Evolutionary conservation across 1,284 basidiomycete genomes (phyloP).

Genomic region (Crocinoboletus sp.): DNA sequence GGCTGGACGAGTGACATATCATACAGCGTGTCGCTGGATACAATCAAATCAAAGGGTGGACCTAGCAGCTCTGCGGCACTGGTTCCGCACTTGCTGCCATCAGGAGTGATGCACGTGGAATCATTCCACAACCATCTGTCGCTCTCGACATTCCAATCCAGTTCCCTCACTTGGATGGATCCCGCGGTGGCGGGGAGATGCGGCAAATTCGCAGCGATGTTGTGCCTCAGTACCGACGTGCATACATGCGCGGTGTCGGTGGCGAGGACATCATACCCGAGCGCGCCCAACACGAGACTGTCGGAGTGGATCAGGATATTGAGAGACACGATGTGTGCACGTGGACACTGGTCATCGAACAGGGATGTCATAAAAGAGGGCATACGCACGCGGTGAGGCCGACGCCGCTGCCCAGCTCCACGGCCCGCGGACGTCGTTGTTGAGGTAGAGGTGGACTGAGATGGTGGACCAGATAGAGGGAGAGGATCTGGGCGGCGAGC

Average conservation of each 20-base stretch:
- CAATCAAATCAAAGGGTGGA: conserved; percentile 73
- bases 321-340: conserved; percentile 8
- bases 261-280: conserved; percentile 74
- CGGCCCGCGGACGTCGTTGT: conserved; percentile 38
- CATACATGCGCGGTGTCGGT: conserved; percentile 77
- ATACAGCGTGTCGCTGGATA: conserved; percentile 87
- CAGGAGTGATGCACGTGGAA: conserved; percentile 24
- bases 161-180: conserved; percentile 34
- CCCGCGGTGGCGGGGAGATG: conserved; percentile 47
- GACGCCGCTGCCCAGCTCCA: conserved; percentile 83
- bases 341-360: background rate
- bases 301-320: conserved; percentile 1
- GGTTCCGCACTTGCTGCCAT: conserved; percentile 1
- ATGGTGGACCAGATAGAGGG: conserved; percentile 51
- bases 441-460: conserved; percentile 18
- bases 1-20: conserved; percentile 58
- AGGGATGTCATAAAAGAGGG: conserved; percentile 9
- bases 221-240: conserved; percentile 58
- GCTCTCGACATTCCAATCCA: conserved; percentile 47
- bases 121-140: conserved; percentile 33
- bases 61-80: conserved; percentile 22
- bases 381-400: conserved; percentile 69
- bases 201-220: conserved; percentile 53
- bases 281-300: conserved; percentile 63
- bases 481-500: conserved; percentile 77